Conservation (phyloP, 345 rosid genomes). For the Ricinus communis region DNA sequence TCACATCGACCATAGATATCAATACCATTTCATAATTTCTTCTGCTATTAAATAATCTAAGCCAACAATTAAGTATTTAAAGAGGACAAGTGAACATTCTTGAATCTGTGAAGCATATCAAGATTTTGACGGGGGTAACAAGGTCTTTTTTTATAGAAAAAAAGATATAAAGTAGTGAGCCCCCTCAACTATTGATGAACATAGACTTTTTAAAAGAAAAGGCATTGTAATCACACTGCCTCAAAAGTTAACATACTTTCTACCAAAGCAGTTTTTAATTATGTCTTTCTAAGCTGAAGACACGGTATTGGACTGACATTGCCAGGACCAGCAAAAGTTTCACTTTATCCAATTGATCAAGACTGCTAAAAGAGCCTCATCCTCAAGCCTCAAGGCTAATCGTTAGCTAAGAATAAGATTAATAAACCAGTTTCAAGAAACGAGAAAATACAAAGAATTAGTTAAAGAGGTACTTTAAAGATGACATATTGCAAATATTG, state of each 20-base stretch:
- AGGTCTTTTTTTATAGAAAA: too few species aligned
- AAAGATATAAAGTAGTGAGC: background rate
- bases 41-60: too few species aligned
- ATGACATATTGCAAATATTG: background rate
- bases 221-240: conserved; percentile 9
- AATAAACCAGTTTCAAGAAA: background rate
- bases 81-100: too few species aligned
- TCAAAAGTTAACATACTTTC: conserved; percentile 25
- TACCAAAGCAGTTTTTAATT: conserved; percentile 16
- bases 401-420: too few species aligned
- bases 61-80: background rate
- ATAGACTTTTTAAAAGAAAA: conserved; percentile 9
- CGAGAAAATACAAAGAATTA: too few species aligned
- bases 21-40: background rate
- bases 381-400: background rate
- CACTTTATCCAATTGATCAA: conserved; percentile 18
- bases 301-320: conserved; percentile 26
- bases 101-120: background rate
- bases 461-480: too few species aligned
- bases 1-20: background rate
- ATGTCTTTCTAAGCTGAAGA: conserved; percentile 13
- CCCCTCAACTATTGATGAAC: conserved; percentile 1
- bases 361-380: conserved; percentile 13
- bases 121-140: background rate
- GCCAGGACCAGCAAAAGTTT: conserved; percentile 21